These are phyloP conservation scores for Mycena rosella DNA, from an alignment of 768 basidiomycete genomes.

Conservation along the genomic window DNA sequence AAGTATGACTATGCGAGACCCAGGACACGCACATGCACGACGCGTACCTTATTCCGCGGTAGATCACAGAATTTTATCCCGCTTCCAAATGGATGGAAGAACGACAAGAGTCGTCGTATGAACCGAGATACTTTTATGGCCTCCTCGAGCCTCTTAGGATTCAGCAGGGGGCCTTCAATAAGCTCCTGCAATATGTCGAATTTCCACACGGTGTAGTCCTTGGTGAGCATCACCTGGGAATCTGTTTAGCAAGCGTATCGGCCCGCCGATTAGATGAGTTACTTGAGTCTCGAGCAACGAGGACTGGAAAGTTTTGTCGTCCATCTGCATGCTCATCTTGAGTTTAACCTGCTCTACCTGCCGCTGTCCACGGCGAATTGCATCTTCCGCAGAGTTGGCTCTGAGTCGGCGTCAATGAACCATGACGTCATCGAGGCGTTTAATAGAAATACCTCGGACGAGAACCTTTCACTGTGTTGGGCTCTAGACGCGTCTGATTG, in stretches of 20 bases:
- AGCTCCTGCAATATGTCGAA: conserved; percentile 90
- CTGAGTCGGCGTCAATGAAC: conserved; percentile 46
- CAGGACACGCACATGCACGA: conserved; percentile 8
- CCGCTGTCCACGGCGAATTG: conserved; percentile 87
- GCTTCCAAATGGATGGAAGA: conserved; percentile 92
- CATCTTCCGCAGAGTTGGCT: conserved; percentile 88
- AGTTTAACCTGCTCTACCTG: conserved; percentile 93
- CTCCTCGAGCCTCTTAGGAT: conserved; percentile 94
- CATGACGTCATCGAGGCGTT: not conserved
- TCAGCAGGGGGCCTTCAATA: conserved; percentile 92
- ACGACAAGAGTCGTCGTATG: conserved; percentile 89
- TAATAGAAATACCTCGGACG: conserved; percentile 71
- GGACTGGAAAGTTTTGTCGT: conserved; percentile 92
- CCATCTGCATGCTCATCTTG: conserved; percentile 94
- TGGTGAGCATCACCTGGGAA: conserved; percentile 82
- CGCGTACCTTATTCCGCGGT: conserved; percentile 69
- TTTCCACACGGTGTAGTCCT: conserved; percentile 94
- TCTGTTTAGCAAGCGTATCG: conserved; percentile 16
- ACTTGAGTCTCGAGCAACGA: conserved; percentile 91
- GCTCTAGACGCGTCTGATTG: conserved; percentile 81
- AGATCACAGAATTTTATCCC: conserved; percentile 84
- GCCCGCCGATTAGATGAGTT: conserved; percentile 26
- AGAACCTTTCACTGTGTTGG: conserved; percentile 62
- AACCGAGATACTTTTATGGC: conserved; percentile 92
- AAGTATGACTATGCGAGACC: not conserved